Percentiles rank a stretch among this genome's conserved stretches.
phyloP scores from a whole-genome alignment of 257 asterid species.

The Leptodermis oblonga region DNA sequence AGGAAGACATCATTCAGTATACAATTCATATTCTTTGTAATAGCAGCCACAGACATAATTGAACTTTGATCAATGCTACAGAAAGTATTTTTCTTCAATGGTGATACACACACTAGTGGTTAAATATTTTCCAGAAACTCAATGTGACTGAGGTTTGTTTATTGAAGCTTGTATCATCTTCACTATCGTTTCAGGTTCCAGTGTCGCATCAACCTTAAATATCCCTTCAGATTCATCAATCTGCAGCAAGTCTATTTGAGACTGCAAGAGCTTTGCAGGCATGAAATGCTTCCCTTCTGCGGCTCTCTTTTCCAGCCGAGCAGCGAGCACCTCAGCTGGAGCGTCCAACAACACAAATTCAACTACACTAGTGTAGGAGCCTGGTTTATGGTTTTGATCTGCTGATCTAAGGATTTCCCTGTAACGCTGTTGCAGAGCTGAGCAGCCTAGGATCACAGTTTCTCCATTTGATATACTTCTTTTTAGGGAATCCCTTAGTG shows the following conservation, averaged over 20 bases:
- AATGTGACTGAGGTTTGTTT: neutral
- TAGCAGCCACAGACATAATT: neutral
- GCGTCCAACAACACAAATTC: constrained; percentile 61
- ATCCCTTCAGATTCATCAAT: constrained; percentile 79
- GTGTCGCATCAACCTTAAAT: constrained; percentile 62
- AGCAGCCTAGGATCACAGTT: constrained; percentile 41
- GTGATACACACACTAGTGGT: constrained; percentile 1
- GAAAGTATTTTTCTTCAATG: neutral
- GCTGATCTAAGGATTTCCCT: constrained; percentile 80
- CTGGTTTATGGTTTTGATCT: constrained; percentile 43
- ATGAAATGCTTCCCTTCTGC: constrained; percentile 77
- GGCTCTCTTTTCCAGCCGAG: constrained; percentile 57
- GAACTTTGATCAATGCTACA: neutral
- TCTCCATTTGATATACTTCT: constrained; percentile 32
- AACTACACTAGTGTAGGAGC: constrained; percentile 30
- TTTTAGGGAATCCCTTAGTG: constrained; percentile 42
- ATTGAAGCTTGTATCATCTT: constrained; percentile 32
- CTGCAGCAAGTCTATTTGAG: constrained; percentile 74
- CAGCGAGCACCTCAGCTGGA: constrained; percentile 48
- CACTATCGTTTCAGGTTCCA: constrained; percentile 49
- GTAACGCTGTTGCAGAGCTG: constrained; percentile 72
- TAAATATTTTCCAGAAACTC: neutral
- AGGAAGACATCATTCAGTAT: no score
- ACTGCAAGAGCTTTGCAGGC: constrained; percentile 74
- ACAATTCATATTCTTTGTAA: neutral